A percentile compares a stretch with the other conserved stretches of the same genome.
These are phyloP conservation scores for Rhinocladiella mackenziei DNA, from an alignment of 2,329 filamentous ascomycete species.

Conservation along the genomic window DNA sequence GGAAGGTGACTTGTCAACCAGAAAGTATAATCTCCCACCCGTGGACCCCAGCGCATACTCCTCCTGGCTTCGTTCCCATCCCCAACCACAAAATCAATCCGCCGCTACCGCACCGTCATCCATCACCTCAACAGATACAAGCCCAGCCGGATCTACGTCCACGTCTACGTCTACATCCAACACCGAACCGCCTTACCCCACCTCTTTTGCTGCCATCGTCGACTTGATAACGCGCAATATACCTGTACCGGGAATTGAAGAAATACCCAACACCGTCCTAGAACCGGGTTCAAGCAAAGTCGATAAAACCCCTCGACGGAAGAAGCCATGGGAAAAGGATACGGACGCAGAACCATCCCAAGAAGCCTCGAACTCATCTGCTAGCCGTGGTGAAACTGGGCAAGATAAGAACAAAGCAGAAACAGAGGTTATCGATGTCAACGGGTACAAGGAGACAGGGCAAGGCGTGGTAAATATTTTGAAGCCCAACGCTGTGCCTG, in stretches of 20 bases:
- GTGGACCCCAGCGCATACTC: slow-evolving; percentile 68
- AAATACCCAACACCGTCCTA: slow-evolving; percentile 77
- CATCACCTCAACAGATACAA: slow-evolving; percentile 1
- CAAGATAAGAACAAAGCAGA: too few relatives aligned
- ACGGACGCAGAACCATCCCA: too few relatives aligned
- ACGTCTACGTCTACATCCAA: slow-evolving; percentile 11
- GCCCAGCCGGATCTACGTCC: slow-evolving; percentile 6
- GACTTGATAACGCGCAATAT: slow-evolving; percentile 78
- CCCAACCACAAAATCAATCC: slow-evolving; percentile 20
- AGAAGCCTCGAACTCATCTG: too few relatives aligned
- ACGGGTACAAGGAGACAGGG: slow-evolving; percentile 22
- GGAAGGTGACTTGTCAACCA: too few relatives aligned
- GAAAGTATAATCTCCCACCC: slow-evolving; percentile 39
- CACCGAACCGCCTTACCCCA: slow-evolving; percentile 64
- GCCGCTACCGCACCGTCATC: neutral
- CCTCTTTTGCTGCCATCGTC: slow-evolving; percentile 79
- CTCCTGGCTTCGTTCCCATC: slow-evolving; percentile 49
- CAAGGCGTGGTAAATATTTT: slow-evolving; percentile 28
- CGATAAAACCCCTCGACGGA: slow-evolving; percentile 45
- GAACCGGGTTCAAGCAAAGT: slow-evolving; percentile 44
- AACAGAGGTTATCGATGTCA: slow-evolving; percentile 8
- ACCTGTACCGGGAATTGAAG: slow-evolving; percentile 78
- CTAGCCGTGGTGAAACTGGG: too few relatives aligned
- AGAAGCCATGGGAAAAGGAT: slow-evolving; percentile 77
- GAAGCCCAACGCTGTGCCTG: slow-evolving; percentile 28